These are phyloP conservation scores for Trichophyton simii DNA, from an alignment of 2,329 filamentous ascomycete genomes.

Conservation along the genomic window DNA sequence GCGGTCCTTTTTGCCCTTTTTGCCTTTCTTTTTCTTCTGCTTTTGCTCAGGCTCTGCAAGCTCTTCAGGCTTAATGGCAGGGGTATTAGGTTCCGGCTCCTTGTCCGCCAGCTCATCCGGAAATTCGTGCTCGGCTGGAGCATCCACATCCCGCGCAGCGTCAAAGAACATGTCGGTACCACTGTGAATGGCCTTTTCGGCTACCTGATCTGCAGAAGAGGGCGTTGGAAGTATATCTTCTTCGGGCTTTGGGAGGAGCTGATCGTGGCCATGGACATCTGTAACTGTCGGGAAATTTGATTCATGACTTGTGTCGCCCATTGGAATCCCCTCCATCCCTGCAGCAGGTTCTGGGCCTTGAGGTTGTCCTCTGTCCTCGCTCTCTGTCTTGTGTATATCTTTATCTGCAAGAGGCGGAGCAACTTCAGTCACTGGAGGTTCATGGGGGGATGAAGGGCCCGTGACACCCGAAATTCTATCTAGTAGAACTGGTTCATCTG, in stretches of 20 bases:
- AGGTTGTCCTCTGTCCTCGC: not conserved
- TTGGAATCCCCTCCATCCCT: not conserved
- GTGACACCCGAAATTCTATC: not conserved
- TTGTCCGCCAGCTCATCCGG: not conserved
- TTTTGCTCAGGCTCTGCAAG: not conserved
- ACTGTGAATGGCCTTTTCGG: not conserved
- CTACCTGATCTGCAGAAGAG: not conserved
- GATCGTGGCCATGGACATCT: not conserved
- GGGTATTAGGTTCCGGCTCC: not conserved
- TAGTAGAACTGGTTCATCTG: not conserved
- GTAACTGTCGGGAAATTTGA: not conserved
- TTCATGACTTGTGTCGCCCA: not conserved
- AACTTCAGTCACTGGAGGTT: not conserved
- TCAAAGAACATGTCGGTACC: not conserved
- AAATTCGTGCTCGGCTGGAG: not conserved
- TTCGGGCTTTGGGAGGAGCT: not conserved
- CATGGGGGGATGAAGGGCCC: not conserved
- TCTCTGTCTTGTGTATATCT: not conserved
- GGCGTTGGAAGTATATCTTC: not conserved
- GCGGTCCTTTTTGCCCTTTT: slow-evolving; percentile 4
- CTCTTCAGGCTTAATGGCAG: not conserved
- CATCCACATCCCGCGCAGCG: not conserved
- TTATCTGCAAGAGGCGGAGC: not conserved
- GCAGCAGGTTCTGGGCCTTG: not conserved
- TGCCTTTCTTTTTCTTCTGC: slow-evolving; percentile 13